These are phyloP conservation scores for Corymbia maculata DNA, from an alignment of 345 rosid species.

Conservation along the genomic window DNA sequence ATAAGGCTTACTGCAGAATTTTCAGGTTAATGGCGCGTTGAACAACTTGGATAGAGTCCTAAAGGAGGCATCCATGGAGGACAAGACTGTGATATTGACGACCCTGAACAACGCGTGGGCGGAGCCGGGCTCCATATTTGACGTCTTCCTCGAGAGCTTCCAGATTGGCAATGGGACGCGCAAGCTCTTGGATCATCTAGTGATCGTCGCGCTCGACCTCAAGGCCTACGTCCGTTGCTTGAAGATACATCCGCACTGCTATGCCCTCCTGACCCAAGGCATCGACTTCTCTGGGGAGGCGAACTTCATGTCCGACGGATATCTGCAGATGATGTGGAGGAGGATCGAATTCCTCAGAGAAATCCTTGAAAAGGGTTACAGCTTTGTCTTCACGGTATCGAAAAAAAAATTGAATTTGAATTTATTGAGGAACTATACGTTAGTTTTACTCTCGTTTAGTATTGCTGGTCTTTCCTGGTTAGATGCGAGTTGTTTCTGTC, in stretches of 20 bases:
- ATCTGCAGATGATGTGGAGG: slow-evolving; percentile 70
- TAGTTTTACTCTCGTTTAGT: background rate
- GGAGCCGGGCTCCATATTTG: slow-evolving; percentile 39
- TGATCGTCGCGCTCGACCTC: slow-evolving; percentile 39
- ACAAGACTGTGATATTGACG: slow-evolving; percentile 53
- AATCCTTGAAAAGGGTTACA: slow-evolving; percentile 47
- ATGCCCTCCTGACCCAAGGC: slow-evolving; percentile 14
- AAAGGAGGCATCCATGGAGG: slow-evolving; percentile 5
- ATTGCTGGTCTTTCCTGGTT: background rate
- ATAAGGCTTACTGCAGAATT: background rate
- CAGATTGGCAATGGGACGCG: slow-evolving; percentile 31
- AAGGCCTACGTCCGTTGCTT: slow-evolving; percentile 44
- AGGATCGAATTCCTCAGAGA: slow-evolving; percentile 35
- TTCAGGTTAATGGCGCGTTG: background rate
- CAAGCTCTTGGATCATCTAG: slow-evolving; percentile 31
- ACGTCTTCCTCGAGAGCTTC: slow-evolving; percentile 52
- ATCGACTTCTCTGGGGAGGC: slow-evolving; percentile 33
- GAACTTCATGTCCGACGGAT: slow-evolving; percentile 36
- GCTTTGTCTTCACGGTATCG: slow-evolving; percentile 56
- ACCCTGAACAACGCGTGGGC: slow-evolving; percentile 67
- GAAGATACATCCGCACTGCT: slow-evolving; percentile 35
- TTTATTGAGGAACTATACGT: too few relatives aligned
- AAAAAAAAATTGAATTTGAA: background rate
- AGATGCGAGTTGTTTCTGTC: background rate
- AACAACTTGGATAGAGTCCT: background rate